Evolutionary conservation across 2,329 filamentous ascomycete species (phyloP).

Genomic region (Trichoderma lentiforme): DNA sequence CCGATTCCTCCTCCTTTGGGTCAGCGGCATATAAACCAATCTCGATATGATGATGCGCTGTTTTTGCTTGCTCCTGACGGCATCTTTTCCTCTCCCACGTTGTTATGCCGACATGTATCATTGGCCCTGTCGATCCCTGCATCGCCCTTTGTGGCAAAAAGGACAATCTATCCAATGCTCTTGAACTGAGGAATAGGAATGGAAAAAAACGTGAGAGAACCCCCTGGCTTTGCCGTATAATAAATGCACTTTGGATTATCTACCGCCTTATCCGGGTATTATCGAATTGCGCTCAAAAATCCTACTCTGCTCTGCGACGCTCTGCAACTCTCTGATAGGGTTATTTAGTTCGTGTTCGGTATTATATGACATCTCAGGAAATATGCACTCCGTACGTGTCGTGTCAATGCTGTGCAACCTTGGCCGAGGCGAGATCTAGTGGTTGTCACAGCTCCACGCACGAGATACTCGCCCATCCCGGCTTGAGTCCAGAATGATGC

Average conservation of each 20-base stretch:
- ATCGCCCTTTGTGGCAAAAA: conserved; percentile 6
- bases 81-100: conserved; percentile 9
- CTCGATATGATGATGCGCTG: neutral
- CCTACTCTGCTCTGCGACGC: conserved; percentile 7
- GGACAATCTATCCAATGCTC: neutral
- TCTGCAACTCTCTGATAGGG: neutral
- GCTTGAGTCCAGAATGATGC: neutral
- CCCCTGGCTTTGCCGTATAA: neutral
- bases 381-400: neutral
- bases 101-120: conserved; percentile 7
- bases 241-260: neutral
- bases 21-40: neutral
- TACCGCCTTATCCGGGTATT: conserved; percentile 10
- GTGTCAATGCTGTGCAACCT: neutral
- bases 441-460: neutral
- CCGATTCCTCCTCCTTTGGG: neutral
- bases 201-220: neutral
- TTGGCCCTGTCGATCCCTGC: conserved; percentile 19
- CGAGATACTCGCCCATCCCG: neutral
- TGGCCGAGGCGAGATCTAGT: neutral
- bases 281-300: neutral
- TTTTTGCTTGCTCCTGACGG: neutral
- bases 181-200: neutral
- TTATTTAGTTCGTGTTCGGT: neutral
- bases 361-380: neutral